phyloP scores from a whole-genome alignment of 192 early-diverging fungal genomes.

The Rhizophagus sp. region DNA sequence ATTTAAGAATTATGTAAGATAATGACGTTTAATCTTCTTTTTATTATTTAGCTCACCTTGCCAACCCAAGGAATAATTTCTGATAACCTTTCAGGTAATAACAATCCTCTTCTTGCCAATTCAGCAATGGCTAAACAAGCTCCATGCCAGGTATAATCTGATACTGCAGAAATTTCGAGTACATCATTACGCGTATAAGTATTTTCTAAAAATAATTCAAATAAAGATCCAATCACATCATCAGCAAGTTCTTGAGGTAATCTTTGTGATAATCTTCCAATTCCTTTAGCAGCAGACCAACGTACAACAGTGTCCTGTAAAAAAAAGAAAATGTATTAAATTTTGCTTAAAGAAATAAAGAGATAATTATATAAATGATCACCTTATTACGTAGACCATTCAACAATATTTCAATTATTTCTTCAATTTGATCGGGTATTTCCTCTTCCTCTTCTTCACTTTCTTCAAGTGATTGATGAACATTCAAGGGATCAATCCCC shows the following conservation, averaged over 20 bases:
- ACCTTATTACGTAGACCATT: constrained; percentile 80
- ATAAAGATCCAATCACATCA: constrained; percentile 79
- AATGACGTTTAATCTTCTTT: not conserved
- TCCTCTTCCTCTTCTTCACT: constrained; percentile 68
- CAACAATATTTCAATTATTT: constrained; percentile 81
- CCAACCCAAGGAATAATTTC: constrained; percentile 82
- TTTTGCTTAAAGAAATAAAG: not conserved
- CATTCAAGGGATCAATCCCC: constrained; percentile 36
- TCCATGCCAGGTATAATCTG: constrained; percentile 95
- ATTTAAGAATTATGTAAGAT: not conserved
- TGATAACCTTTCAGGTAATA: constrained; percentile 70
- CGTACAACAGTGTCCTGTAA: constrained; percentile 87
- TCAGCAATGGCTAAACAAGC: constrained; percentile 90
- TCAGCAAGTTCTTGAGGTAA: constrained; percentile 77
- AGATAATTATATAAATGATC: constrained; percentile 21
- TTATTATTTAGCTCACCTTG: constrained; percentile 35
- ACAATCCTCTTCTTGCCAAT: constrained; percentile 80
- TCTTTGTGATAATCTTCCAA: constrained; percentile 84
- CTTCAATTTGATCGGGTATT: constrained; percentile 81
- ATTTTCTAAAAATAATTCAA: constrained; percentile 84
- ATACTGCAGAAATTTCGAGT: constrained; percentile 73
- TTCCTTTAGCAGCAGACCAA: constrained; percentile 96
- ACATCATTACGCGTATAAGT: constrained; percentile 49
- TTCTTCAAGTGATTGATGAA: constrained; percentile 29
- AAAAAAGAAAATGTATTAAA: constrained; percentile 1